phyloP scores from a whole-genome alignment of 2,329 filamentous ascomycete genomes.

The Diaporthe vexans region DNA sequence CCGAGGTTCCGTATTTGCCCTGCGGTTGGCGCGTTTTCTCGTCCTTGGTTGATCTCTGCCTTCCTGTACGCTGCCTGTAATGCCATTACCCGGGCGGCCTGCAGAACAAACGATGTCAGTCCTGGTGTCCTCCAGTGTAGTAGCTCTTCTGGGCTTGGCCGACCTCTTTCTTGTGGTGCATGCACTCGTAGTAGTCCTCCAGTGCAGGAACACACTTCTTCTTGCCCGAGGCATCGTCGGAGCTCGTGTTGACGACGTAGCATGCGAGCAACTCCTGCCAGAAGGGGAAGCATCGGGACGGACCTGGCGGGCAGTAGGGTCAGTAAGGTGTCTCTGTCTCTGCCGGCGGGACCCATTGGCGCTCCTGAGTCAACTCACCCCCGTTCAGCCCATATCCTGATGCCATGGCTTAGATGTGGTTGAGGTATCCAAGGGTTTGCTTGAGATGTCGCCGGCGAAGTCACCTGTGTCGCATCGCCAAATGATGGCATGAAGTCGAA shows the following conservation, averaged over 20 bases:
- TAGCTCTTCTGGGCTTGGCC: constrained; percentile 39
- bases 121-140: not conserved
- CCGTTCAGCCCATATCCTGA: constrained; percentile 51
- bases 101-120: constrained; percentile 39
- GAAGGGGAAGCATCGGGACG: constrained; percentile 94
- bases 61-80: constrained; percentile 90
- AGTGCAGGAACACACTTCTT: constrained; percentile 87
- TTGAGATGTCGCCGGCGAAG: constrained; percentile 24
- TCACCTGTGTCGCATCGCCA: constrained; percentile 35
- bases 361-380: constrained; percentile 53
- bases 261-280: constrained; percentile 99
- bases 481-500: constrained; percentile 39
- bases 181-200: constrained; percentile 98
- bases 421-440: constrained; percentile 21
- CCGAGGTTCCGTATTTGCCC: constrained; percentile 91
- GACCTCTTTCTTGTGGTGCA: constrained; percentile 99
- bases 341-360: constrained; percentile 41
- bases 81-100: constrained; percentile 83
- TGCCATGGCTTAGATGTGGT: constrained; percentile 40
- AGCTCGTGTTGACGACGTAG: constrained; percentile 93
- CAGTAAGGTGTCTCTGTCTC: constrained; percentile 41
- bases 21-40: constrained; percentile 85
- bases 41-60: constrained; percentile 79
- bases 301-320: constrained; percentile 57
- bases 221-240: constrained; percentile 84